Conservation (phyloP, 805 yeast species). For the Candida vaughaniae region DNA sequence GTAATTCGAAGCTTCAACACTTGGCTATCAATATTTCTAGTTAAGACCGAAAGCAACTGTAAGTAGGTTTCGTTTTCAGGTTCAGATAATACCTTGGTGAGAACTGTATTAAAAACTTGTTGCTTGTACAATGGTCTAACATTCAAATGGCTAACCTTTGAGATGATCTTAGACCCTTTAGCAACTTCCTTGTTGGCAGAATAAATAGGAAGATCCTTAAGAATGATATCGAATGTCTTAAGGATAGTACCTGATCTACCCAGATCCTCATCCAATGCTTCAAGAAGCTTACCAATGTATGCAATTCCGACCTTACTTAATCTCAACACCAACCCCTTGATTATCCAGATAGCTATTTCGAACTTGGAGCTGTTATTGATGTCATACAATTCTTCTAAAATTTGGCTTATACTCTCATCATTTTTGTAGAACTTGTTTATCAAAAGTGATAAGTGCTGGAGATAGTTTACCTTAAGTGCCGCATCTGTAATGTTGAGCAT, state of each 20-base stretch:
- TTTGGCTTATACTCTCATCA: constrained; percentile 7
- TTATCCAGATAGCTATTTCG: constrained; percentile 66
- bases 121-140: constrained; percentile 77
- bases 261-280: constrained; percentile 15
- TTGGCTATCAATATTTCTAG: constrained; percentile 64
- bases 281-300: constrained; percentile 24
- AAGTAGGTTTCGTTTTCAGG: constrained; percentile 47
- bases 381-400: background rate
- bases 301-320: constrained; percentile 41
- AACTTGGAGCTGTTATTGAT: constrained; percentile 25
- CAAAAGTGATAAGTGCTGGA: constrained; percentile 54
- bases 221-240: constrained; percentile 59
- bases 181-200: constrained; percentile 44
- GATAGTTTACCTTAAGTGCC: constrained; percentile 48
- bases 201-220: constrained; percentile 60
- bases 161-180: constrained; percentile 30
- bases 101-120: constrained; percentile 60
- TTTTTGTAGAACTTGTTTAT: constrained; percentile 44
- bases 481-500: constrained; percentile 12
- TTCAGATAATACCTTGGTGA: constrained; percentile 48
- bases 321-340: constrained; percentile 66
- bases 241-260: constrained; percentile 27
- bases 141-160: constrained; percentile 53
- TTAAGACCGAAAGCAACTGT: constrained; percentile 63
- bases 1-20: constrained; percentile 65